Evolutionary conservation across 1,139 yeast genomes (phyloP).

Genomic region (Pichia inconspicua): DNA sequence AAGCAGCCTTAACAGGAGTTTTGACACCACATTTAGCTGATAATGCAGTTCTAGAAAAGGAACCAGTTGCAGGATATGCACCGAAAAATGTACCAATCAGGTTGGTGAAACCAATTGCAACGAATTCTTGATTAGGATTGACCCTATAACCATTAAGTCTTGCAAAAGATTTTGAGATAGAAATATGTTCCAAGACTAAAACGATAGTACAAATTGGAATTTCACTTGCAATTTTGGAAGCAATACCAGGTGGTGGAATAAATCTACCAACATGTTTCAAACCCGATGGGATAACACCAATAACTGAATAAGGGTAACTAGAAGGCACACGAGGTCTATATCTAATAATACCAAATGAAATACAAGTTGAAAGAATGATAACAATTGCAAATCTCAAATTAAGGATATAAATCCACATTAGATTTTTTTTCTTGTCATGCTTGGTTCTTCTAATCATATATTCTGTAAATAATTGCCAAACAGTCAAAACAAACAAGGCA

Average conservation of each 20-base stretch:
- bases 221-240: conserved; percentile 61
- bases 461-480: conserved; percentile 56
- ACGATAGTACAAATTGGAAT: conserved; percentile 79
- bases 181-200: conserved; percentile 80
- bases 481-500: conserved; percentile 57
- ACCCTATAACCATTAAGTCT: conserved; percentile 85
- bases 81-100: conserved; percentile 82
- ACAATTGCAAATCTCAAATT: conserved; percentile 78
- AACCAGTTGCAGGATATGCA: conserved; percentile 94
- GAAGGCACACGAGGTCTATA: conserved; percentile 10
- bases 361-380: conserved; percentile 66
- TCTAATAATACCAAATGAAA: conserved; percentile 42
- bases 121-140: conserved; percentile 84
- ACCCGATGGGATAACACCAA: conserved; percentile 80
- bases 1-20: conserved; percentile 87
- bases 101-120: conserved; percentile 89
- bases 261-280: conserved; percentile 73
- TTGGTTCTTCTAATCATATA: conserved; percentile 46
- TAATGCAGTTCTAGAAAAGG: conserved; percentile 88
- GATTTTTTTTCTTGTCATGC: conserved; percentile 40
- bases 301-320: conserved; percentile 44
- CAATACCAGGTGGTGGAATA: conserved; percentile 52
- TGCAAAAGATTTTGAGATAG: conserved; percentile 88
- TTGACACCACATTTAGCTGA: conserved; percentile 93
- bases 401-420: conserved; percentile 57